These are phyloP conservation scores for Leucosporidium creatinivorum DNA, from an alignment of 768 basidiomycete species.

Conservation along the genomic window DNA sequence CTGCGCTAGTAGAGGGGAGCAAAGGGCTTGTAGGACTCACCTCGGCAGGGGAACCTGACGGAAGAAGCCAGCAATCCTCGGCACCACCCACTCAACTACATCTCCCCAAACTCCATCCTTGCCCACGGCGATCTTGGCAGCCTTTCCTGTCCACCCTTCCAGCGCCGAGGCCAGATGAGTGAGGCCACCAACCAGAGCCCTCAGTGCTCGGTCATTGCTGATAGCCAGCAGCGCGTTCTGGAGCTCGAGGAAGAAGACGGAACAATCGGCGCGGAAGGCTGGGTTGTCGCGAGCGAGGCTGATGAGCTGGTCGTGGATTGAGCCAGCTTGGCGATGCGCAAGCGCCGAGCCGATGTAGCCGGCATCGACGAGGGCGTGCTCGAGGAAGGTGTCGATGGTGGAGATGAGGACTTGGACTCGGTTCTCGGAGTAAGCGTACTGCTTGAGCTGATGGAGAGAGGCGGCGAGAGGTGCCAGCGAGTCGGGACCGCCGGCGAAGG, in stretches of 20 bases:
- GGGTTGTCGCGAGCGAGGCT: not conserved
- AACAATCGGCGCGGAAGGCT: not conserved
- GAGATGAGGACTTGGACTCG: not conserved
- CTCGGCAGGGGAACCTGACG: conserved; percentile 17
- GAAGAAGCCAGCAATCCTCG: conserved; percentile 15
- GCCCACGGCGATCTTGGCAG: not conserved
- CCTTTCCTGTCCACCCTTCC: not conserved
- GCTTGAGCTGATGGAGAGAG: not conserved
- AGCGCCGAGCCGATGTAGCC: not conserved
- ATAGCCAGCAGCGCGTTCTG: not conserved
- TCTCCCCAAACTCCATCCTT: conserved; percentile 14
- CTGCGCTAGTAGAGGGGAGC: too few species aligned
- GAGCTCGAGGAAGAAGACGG: not conserved
- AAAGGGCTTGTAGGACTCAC: too few species aligned
- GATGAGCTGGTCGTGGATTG: not conserved
- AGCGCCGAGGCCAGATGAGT: not conserved
- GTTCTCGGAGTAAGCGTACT: conserved; percentile 4
- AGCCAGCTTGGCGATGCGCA: not conserved
- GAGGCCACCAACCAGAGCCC: not conserved
- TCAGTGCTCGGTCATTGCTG: conserved; percentile 6
- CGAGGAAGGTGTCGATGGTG: conserved; percentile 2
- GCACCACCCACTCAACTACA: conserved; percentile 28
- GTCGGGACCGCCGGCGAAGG: conserved; percentile 17
- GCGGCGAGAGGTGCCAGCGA: conserved; percentile 8
- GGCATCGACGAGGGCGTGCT: not conserved